Evolutionary conservation across 306 rosid species (phyloP).

Genomic region (Erythrophleum fordii): DNA sequence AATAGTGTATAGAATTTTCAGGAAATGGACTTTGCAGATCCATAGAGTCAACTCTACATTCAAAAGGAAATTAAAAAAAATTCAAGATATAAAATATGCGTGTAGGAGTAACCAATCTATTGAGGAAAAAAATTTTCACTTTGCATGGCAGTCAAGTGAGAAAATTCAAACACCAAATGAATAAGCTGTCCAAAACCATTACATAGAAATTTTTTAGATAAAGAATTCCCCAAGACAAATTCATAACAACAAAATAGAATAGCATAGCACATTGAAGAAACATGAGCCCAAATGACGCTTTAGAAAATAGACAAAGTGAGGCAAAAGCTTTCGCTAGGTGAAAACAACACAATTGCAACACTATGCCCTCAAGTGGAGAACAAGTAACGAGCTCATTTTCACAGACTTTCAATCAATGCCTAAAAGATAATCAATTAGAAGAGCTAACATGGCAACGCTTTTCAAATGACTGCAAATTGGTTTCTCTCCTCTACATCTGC

Average conservation of each 20-base stretch:
- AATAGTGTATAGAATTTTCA: too few relatives aligned
- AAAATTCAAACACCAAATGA: too few relatives aligned
- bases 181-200: too few relatives aligned
- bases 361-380: not conserved
- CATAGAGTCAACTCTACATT: too few relatives aligned
- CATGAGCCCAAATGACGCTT: not conserved
- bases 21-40: too few relatives aligned
- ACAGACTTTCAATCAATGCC: not conserved
- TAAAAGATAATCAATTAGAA: conserved; percentile 25
- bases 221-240: not conserved
- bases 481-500: conserved; percentile 88
- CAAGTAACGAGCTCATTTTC: not conserved
- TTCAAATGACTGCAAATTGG: conserved; percentile 87
- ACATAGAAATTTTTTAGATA: not conserved
- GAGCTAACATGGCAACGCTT: conserved; percentile 83
- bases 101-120: too few relatives aligned
- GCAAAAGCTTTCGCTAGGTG: too few relatives aligned
- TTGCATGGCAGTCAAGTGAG: too few relatives aligned
- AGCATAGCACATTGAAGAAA: not conserved
- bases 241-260: not conserved
- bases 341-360: not conserved
- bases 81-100: too few relatives aligned
- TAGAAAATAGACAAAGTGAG: too few relatives aligned
- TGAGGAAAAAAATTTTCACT: too few relatives aligned
- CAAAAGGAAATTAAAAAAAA: too few relatives aligned